Conservation (phyloP, 495 filamentous ascomycete species). For the Penicillium atrosanguineum region DNA sequence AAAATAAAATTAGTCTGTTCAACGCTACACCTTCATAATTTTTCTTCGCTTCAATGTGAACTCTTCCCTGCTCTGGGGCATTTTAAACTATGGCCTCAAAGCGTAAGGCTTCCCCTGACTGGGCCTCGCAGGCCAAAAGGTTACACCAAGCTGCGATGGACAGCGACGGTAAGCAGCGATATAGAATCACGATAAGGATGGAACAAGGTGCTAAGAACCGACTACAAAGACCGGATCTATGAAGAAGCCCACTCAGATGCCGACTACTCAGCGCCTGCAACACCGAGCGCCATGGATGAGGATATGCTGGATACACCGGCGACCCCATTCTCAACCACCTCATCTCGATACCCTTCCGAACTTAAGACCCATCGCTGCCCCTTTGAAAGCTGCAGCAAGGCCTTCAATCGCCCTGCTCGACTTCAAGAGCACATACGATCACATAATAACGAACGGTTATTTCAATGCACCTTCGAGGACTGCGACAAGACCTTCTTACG, state of each 20-base stretch:
- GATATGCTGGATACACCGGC: slow-evolving; percentile 48
- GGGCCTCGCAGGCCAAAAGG: slow-evolving; percentile 25
- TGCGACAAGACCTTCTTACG: slow-evolving; percentile 84
- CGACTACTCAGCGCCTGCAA: slow-evolving; percentile 31
- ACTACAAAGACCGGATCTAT: slow-evolving; percentile 38
- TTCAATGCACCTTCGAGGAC: slow-evolving; percentile 59
- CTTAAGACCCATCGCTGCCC: slow-evolving; percentile 72
- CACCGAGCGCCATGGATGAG: slow-evolving; percentile 28
- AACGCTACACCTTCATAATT: slow-evolving; percentile 1
- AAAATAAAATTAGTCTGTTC: slow-evolving; percentile 32
- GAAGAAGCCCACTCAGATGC: slow-evolving; percentile 39
- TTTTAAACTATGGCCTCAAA: slow-evolving; percentile 25
- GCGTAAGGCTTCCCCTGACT: slow-evolving; percentile 28
- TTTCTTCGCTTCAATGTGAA: background rate
- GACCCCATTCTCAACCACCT: slow-evolving; percentile 53
- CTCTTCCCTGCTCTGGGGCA: background rate
- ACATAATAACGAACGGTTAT: slow-evolving; percentile 77
- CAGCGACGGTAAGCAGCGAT: slow-evolving; percentile 27
- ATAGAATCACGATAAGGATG: background rate
- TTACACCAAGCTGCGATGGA: slow-evolving; percentile 27
- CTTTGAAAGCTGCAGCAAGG: slow-evolving; percentile 66
- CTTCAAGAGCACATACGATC: slow-evolving; percentile 74
- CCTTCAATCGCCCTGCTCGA: slow-evolving; percentile 84
- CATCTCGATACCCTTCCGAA: slow-evolving; percentile 61
- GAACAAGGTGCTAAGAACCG: slow-evolving; percentile 2